phyloP scores from a whole-genome alignment of 2,329 filamentous ascomycete genomes.

The Verticillium albo-atrum region DNA sequence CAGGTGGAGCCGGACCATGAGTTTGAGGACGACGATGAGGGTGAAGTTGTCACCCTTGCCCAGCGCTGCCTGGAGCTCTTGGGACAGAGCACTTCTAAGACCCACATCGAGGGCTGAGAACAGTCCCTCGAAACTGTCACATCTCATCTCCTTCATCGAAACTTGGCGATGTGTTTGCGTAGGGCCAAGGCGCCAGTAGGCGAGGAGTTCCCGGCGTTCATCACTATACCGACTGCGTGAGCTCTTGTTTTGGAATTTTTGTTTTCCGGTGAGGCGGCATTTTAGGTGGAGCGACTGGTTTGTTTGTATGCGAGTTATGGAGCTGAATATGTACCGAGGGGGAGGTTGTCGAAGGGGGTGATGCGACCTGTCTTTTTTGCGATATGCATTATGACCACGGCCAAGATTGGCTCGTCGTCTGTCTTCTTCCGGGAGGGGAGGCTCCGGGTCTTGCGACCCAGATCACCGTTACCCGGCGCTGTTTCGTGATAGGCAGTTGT shows the following conservation, averaged over 20 bases:
- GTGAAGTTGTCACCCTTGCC: slow-evolving; percentile 86
- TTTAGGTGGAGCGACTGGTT: not conserved
- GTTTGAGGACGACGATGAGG: slow-evolving; percentile 84
- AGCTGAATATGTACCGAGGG: not conserved
- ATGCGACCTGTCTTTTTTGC: not conserved
- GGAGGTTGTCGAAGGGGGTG: not conserved
- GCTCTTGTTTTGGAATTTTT: slow-evolving; percentile 7
- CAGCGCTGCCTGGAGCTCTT: slow-evolving; percentile 85
- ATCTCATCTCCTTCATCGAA: slow-evolving; percentile 4
- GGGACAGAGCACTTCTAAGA: slow-evolving; percentile 70
- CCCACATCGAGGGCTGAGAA: slow-evolving; percentile 72
- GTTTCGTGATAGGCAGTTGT: not conserved
- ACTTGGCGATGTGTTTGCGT: slow-evolving; percentile 4
- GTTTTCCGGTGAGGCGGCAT: not conserved
- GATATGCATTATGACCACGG: not conserved
- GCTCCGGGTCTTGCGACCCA: not conserved
- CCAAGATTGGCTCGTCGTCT: not conserved
- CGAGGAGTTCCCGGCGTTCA: slow-evolving; percentile 11
- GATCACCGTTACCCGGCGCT: not conserved
- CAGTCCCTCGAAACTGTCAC: not conserved
- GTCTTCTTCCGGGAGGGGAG: not conserved
- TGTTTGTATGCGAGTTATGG: not conserved
- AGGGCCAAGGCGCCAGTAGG: slow-evolving; percentile 7
- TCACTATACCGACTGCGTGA: slow-evolving; percentile 12
- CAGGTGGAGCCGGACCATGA: slow-evolving; percentile 84